Base-by-base conservation (phyloP, 1,284 basidiomycete species). In the Hortiboletus rubellus region DNA sequence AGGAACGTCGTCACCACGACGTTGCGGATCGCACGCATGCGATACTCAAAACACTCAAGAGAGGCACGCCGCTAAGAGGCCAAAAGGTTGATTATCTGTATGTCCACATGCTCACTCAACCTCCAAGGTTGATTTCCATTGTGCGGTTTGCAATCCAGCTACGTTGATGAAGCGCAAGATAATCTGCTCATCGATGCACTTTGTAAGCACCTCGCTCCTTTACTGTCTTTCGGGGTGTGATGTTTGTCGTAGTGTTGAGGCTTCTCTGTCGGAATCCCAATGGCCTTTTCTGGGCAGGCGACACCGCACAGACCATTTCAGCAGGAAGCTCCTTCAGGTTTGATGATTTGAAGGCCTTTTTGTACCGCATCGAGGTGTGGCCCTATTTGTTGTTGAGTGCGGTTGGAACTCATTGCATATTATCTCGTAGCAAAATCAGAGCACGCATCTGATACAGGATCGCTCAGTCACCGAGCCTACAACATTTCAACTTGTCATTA, bases 91-190 rank as follows among this genome's bases (percentile, higher is more conserved):
- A 22, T 3, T 22, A 22, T 22, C 22, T 22, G 89, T 89, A 57
- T 52, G 82, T 69, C 37, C 40, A 24, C 15, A 44, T 43, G 17
- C 41, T 17, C 2, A 18, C 33, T 37, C 14, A 8, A 42, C 0
- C 15, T n/a, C 5, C 22, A 22, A 46, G 1, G 5, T 33, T 6
- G 2, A 37, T 27, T 10, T 36, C 50, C 22, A 18, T 52, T 63
- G 36, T 63, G 45, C 5, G 34, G 7, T 27, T 6, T 40, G 22
- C 18, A 37, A 46, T 50, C 8, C 6, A 87, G 87, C 17, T 90
- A 87, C 66, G 77, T 90, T 2, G 89, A 91, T 54, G 88, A 91
- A 69, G 84, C 80, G 0, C 88, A 91, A 64, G 89, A 91, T 60
- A 87, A 88, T 58, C 71, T 89, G 0, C 71, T 90, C 11, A 81